phyloP scores from a whole-genome alignment of 1,139 yeast genomes.

The Hyphopichia burtonii region DNA sequence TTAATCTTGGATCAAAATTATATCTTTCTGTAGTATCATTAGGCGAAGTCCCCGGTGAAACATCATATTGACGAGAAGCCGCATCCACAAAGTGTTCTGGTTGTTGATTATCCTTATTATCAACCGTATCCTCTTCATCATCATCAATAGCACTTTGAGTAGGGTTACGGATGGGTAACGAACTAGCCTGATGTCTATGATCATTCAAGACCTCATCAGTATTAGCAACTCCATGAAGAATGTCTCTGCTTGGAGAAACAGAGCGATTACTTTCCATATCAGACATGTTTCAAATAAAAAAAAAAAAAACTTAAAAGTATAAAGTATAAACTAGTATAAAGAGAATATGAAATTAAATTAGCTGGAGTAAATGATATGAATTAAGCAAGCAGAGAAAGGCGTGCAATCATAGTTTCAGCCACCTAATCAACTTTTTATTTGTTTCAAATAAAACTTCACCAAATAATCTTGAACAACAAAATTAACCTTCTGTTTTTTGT shows the following conservation, averaged over 20 bases:
- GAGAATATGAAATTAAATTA: no score
- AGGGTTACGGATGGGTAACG: slow-evolving; percentile 35
- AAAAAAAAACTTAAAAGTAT: no score
- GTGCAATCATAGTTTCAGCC: slow-evolving; percentile 1
- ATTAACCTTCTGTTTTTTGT: not conserved
- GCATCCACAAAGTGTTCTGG: not conserved
- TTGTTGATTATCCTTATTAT: not conserved
- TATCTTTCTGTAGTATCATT: not conserved
- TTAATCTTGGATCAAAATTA: slow-evolving; percentile 3
- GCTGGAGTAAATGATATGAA: not conserved
- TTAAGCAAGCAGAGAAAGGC: not conserved
- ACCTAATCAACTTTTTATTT: no score
- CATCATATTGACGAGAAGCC: not conserved
- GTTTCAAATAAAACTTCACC: no score
- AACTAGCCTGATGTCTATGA: slow-evolving; percentile 52
- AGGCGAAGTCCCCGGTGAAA: not conserved
- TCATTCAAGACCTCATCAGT: slow-evolving; percentile 55
- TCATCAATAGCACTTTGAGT: slow-evolving; percentile 1
- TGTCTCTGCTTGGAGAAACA: slow-evolving; percentile 31
- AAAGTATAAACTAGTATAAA: no score
- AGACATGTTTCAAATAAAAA: slow-evolving; percentile 33
- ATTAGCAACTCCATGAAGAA: slow-evolving; percentile 29
- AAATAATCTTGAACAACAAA: not conserved
- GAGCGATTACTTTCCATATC: slow-evolving; percentile 45
- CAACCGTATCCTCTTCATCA: not conserved